phyloP scores from a whole-genome alignment of 805 yeast species.

The Metschnikowia koreensis region DNA sequence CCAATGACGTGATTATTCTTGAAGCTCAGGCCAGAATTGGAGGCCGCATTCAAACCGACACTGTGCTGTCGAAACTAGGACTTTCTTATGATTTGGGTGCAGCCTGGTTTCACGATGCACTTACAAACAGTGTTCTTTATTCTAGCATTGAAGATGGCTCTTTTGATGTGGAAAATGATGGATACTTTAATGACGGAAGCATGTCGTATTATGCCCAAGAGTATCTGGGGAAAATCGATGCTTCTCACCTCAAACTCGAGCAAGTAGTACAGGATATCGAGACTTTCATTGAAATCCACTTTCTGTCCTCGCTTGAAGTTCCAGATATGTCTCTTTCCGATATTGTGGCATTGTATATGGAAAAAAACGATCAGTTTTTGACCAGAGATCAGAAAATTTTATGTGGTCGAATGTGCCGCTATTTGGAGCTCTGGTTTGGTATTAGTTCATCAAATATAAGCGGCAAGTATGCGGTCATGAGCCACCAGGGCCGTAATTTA shows the following conservation, averaged over 20 bases:
- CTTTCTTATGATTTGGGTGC: slow-evolving; percentile 70
- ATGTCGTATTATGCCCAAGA: slow-evolving; percentile 25
- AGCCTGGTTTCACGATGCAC: slow-evolving; percentile 86
- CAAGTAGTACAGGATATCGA: slow-evolving; percentile 54
- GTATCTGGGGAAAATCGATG: slow-evolving; percentile 33
- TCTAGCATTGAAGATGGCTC: slow-evolving; percentile 35
- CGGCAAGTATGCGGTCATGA: slow-evolving; percentile 65
- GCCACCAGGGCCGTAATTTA: slow-evolving; percentile 78
- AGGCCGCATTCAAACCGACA: slow-evolving; percentile 23
- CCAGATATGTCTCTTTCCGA: slow-evolving; percentile 54
- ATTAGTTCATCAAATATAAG: slow-evolving; percentile 64
- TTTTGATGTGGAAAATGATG: slow-evolving; percentile 22
- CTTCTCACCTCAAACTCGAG: slow-evolving; percentile 24
- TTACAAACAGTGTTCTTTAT: slow-evolving; percentile 62
- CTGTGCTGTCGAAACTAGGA: slow-evolving; percentile 16
- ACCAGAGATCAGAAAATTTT: slow-evolving; percentile 50
- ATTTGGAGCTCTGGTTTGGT: slow-evolving; percentile 79
- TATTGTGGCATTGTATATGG: slow-evolving; percentile 47
- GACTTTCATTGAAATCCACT: slow-evolving; percentile 56
- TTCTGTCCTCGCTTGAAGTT: slow-evolving; percentile 46
- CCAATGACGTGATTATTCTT: slow-evolving; percentile 19
- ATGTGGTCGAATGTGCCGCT: slow-evolving; percentile 53
- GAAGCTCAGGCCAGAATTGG: slow-evolving; percentile 27
- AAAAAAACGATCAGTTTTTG: slow-evolving; percentile 45
- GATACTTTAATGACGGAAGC: slow-evolving; percentile 50